phyloP scores from a whole-genome alignment of 805 yeast species.

The Wickerhamomyces silvicola region DNA sequence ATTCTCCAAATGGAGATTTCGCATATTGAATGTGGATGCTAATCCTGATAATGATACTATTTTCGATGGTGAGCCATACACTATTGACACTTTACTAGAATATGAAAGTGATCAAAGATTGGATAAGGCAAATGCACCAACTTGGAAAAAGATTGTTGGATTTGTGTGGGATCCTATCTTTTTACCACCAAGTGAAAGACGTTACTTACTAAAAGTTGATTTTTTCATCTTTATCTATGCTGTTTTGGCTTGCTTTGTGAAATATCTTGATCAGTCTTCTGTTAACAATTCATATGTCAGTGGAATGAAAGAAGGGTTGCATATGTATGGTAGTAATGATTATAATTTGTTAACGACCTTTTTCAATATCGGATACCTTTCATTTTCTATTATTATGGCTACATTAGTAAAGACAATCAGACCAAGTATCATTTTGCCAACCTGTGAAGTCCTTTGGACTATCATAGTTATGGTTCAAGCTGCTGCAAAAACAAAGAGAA shows the following conservation, averaged over 20 bases:
- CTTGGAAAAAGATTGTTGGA: slow-evolving; percentile 5
- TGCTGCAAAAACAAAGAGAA: slow-evolving; percentile 3
- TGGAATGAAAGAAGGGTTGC: slow-evolving; percentile 50
- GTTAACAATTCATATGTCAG: slow-evolving; percentile 58
- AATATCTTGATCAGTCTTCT: slow-evolving; percentile 50
- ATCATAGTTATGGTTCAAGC: slow-evolving; percentile 7
- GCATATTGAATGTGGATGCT: slow-evolving; percentile 3
- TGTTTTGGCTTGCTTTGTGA: slow-evolving; percentile 26
- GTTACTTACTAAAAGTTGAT: slow-evolving; percentile 8
- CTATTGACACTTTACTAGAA: slow-evolving; percentile 4
- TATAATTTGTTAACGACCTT: slow-evolving; percentile 25
- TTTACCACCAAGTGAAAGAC: slow-evolving; percentile 7
- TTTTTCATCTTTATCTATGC: slow-evolving; percentile 7
- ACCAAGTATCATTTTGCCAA: slow-evolving; percentile 6
- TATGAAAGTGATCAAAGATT: slow-evolving; percentile 3
- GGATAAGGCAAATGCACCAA: slow-evolving; percentile 3
- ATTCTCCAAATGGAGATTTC: slow-evolving; percentile 2
- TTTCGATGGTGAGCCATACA: slow-evolving; percentile 7
- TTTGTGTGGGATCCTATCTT: slow-evolving; percentile 8
- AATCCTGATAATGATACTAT: slow-evolving; percentile 2
- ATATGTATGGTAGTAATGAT: slow-evolving; percentile 50
- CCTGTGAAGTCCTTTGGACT: slow-evolving; percentile 9
- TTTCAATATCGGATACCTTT: slow-evolving; percentile 9
- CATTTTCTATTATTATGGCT: slow-evolving; percentile 3
- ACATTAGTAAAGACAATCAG: slow-evolving; percentile 3